Conservation (phyloP, 352 stramenopile species). For the Halophytophthora polymorphica region DNA sequence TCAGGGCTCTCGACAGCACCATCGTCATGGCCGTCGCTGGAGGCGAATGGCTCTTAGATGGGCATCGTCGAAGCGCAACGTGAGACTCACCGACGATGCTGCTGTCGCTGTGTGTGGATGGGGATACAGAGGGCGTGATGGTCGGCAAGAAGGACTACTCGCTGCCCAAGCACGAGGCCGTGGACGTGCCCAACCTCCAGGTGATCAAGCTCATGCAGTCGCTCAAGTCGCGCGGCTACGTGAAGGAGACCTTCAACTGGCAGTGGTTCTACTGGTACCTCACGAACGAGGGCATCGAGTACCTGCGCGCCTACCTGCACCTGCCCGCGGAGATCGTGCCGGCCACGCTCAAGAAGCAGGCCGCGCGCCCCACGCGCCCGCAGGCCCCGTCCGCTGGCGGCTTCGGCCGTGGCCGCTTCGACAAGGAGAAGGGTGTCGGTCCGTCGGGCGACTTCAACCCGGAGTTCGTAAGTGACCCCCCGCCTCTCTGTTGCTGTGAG, state of each 20-base stretch:
- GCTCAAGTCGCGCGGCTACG: slow-evolving; percentile 95
- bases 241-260: slow-evolving; percentile 99
- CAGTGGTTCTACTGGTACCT: slow-evolving; percentile 99
- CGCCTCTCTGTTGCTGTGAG: background rate
- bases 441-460: slow-evolving; percentile 88
- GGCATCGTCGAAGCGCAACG: background rate
- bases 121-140: slow-evolving; percentile 78
- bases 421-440: slow-evolving; percentile 89
- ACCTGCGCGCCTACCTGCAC: slow-evolving; percentile 97
- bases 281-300: slow-evolving; percentile 98
- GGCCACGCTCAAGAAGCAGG: slow-evolving; percentile 97
- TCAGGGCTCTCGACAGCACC: no score
- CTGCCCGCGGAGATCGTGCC: slow-evolving; percentile 98
- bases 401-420: slow-evolving; percentile 83
- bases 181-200: slow-evolving; percentile 98
- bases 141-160: slow-evolving; percentile 89
- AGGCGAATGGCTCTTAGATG: background rate
- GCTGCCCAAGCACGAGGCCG: slow-evolving; percentile 92
- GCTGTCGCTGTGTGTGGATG: slow-evolving; percentile 4
- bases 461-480: slow-evolving; percentile 69
- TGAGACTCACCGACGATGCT: background rate
- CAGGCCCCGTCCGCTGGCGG: slow-evolving; percentile 68
- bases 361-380: slow-evolving; percentile 74
- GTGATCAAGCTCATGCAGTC: slow-evolving; percentile 98
- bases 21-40: background rate